These are phyloP conservation scores for Euphorbia peplus DNA, from an alignment of 345 rosid species.

Conservation along the genomic window DNA sequence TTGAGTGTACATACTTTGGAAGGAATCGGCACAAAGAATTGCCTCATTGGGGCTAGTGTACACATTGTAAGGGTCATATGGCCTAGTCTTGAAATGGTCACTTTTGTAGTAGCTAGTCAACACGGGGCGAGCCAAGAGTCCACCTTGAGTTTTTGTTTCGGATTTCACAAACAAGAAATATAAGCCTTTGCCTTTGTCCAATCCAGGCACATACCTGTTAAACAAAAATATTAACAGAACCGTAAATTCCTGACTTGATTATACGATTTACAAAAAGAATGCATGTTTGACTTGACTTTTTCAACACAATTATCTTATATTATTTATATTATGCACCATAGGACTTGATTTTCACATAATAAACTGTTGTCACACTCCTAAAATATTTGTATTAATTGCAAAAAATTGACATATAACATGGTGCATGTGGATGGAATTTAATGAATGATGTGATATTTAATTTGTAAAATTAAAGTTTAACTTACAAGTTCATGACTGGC, in stretches of 20 bases:
- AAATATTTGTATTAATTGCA: constrained; percentile 7
- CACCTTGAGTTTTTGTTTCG: constrained; percentile 39
- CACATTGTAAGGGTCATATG: constrained; percentile 37
- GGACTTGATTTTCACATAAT: too few relatives aligned
- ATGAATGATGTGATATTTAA: background rate
- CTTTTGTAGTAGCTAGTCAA: constrained; percentile 47
- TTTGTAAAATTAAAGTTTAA: background rate
- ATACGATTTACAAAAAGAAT: too few relatives aligned
- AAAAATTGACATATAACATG: background rate
- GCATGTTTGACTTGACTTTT: too few relatives aligned
- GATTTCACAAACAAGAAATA: constrained; percentile 44
- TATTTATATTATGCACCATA: too few relatives aligned
- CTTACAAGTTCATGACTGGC: constrained; percentile 99
- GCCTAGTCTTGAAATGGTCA: constrained; percentile 37
- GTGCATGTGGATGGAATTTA: constrained; percentile 17
- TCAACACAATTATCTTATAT: too few relatives aligned
- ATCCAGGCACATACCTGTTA: constrained; percentile 76
- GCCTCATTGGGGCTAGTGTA: constrained; percentile 42
- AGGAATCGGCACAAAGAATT: constrained; percentile 40
- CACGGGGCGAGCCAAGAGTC: constrained; percentile 43
- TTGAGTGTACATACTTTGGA: constrained; percentile 45
- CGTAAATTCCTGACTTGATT: too few relatives aligned
- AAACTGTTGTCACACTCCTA: too few relatives aligned
- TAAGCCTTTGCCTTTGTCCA: constrained; percentile 88
- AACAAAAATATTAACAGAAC: too few relatives aligned